Conservation (phyloP, 1,284 basidiomycete genomes). For the Sanghuangporus sanghuang region DNA sequence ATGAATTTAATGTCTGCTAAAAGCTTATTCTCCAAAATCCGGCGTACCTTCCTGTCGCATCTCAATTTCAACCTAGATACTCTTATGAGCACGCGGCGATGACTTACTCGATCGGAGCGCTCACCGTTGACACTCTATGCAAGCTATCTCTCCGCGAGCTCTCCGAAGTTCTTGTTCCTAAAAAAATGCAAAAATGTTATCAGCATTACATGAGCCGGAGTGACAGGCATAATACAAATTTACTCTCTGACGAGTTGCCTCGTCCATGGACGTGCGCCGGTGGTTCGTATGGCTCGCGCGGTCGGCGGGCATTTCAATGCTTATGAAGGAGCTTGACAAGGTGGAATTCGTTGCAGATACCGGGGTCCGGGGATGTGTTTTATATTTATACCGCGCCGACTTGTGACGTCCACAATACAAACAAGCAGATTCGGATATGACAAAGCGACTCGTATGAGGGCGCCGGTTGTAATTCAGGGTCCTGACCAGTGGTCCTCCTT, state of each 20-base stretch:
- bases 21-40: conserved; percentile 51
- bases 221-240: background rate
- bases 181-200: background rate
- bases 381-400: background rate
- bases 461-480: background rate
- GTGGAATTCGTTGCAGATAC: background rate
- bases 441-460: background rate
- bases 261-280: conserved; percentile 15
- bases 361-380: background rate
- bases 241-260: conserved; percentile 13
- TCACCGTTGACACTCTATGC: conserved; percentile 60
- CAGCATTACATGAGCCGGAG: background rate
- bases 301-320: conserved; percentile 12
- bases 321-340: background rate
- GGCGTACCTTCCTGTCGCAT: conserved; percentile 73
- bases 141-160: conserved; percentile 43
- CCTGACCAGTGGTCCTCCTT: background rate
- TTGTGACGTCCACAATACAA: background rate
- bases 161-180: conserved; percentile 18
- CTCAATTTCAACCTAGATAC: conserved; percentile 58
- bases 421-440: background rate
- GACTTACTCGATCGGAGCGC: conserved; percentile 24
- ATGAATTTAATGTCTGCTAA: conserved; percentile 4
- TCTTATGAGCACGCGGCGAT: conserved; percentile 21
- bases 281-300: conserved; percentile 6